phyloP scores from a whole-genome alignment of 345 rosid species.

The Hypericum androsaemum region DNA sequence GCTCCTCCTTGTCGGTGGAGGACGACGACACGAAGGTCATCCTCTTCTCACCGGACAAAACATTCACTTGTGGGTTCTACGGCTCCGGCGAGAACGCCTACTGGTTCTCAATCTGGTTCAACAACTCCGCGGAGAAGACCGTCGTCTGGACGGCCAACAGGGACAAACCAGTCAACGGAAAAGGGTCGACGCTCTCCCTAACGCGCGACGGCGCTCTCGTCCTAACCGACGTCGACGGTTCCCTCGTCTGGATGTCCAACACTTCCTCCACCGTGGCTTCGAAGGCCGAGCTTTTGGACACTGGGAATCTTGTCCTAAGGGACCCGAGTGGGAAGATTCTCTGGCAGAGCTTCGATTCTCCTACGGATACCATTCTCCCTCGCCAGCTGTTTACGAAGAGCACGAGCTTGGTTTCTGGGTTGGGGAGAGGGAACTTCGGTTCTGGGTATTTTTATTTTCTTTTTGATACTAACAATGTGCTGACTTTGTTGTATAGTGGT shows the following conservation, averaged over 20 bases:
- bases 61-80: conserved; percentile 17
- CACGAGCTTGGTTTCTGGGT: conserved; percentile 18
- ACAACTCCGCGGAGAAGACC: not conserved
- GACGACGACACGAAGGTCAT: no score
- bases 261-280: conserved; percentile 1
- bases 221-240: conserved; percentile 17
- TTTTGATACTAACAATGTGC: conserved; percentile 20
- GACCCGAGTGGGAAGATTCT: not conserved
- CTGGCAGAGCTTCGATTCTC: conserved; percentile 31
- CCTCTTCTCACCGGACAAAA: no score
- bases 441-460: conserved; percentile 18
- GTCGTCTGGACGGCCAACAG: conserved; percentile 42
- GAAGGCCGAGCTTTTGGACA: conserved; percentile 11
- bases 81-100: conserved; percentile 22
- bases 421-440: conserved; percentile 21
- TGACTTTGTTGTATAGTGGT: conserved; percentile 18
- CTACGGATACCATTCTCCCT: conserved; percentile 40
- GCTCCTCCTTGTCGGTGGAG: no score
- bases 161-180: conserved; percentile 30
- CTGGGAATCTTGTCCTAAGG: conserved; percentile 21
- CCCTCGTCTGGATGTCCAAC: conserved; percentile 14
- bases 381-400: conserved; percentile 20
- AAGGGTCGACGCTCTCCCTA: conserved; percentile 22
- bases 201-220: conserved; percentile 15
- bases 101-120: conserved; percentile 28